These are phyloP conservation scores for Hibiscus tridactylites DNA, from an alignment of 345 rosid genomes.

Conservation along the genomic window DNA sequence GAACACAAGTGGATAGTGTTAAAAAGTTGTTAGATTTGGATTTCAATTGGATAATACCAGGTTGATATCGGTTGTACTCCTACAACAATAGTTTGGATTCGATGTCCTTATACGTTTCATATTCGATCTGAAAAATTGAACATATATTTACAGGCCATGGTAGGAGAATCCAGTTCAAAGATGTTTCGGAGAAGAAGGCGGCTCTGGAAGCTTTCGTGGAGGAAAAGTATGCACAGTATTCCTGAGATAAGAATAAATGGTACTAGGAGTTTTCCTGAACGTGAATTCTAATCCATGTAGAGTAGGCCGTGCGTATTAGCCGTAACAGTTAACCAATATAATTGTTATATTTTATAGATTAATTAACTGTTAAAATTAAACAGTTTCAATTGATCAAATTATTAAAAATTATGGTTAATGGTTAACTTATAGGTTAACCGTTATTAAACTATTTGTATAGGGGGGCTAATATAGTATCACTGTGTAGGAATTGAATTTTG, in stretches of 20 bases:
- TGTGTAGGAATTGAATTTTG: too few relatives aligned
- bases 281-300: background rate
- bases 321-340: too few relatives aligned
- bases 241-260: background rate
- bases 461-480: too few relatives aligned
- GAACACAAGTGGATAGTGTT: slow-evolving; percentile 25
- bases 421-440: too few relatives aligned
- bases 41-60: slow-evolving; percentile 38
- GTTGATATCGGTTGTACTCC: slow-evolving; percentile 9
- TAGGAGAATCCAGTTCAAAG: slow-evolving; percentile 15
- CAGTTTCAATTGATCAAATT: too few relatives aligned
- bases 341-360: too few relatives aligned
- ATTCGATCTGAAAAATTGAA: background rate
- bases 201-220: slow-evolving; percentile 1
- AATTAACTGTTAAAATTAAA: too few relatives aligned
- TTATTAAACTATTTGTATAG: too few relatives aligned
- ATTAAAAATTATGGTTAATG: too few relatives aligned
- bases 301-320: too few relatives aligned
- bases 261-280: background rate
- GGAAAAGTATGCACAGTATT: background rate
- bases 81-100: background rate
- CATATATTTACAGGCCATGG: slow-evolving; percentile 10
- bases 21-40: slow-evolving; percentile 23
- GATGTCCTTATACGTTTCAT: background rate
- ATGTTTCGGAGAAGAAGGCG: slow-evolving; percentile 10